Conservation (phyloP, 768 basidiomycete genomes). For the Tephrocybe sp. region DNA sequence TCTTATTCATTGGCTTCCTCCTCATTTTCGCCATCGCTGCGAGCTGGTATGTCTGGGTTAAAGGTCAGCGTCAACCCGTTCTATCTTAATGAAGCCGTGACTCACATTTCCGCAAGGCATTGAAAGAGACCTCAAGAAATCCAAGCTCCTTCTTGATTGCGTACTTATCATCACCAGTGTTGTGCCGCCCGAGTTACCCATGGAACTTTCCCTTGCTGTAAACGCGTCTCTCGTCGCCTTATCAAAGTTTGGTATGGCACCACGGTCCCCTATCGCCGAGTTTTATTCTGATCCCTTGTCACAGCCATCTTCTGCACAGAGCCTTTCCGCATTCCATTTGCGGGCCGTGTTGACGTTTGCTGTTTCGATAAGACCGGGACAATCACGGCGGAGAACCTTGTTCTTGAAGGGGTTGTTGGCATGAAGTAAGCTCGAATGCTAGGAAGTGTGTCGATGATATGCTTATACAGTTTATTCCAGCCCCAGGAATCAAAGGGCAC, state of each 20-base stretch:
- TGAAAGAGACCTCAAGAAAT: slow-evolving; percentile 90
- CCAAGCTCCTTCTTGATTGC: slow-evolving; percentile 92
- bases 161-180: slow-evolving; percentile 96
- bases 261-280: background rate
- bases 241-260: slow-evolving; percentile 80
- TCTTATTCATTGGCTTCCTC: slow-evolving; percentile 97
- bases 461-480: slow-evolving; percentile 36
- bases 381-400: slow-evolving; percentile 93
- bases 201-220: slow-evolving; percentile 96
- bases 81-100: background rate
- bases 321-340: slow-evolving; percentile 95
- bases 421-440: slow-evolving; percentile 86
- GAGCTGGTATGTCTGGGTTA: slow-evolving; percentile 97
- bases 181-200: slow-evolving; percentile 96
- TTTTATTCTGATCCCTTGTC: background rate
- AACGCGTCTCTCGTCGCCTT: slow-evolving; percentile 93
- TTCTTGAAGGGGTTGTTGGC: slow-evolving; percentile 92
- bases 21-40: slow-evolving; percentile 98
- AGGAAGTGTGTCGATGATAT: too few species aligned
- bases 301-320: slow-evolving; percentile 98
- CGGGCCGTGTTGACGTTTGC: slow-evolving; percentile 95
- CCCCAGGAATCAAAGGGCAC: slow-evolving; percentile 54
- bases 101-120: slow-evolving; percentile 54
- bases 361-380: slow-evolving; percentile 99
- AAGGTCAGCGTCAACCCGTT: slow-evolving; percentile 52